Evolutionary conservation across 2,329 filamentous ascomycete genomes (phyloP).

Genomic region (Cytospora piceae): DNA sequence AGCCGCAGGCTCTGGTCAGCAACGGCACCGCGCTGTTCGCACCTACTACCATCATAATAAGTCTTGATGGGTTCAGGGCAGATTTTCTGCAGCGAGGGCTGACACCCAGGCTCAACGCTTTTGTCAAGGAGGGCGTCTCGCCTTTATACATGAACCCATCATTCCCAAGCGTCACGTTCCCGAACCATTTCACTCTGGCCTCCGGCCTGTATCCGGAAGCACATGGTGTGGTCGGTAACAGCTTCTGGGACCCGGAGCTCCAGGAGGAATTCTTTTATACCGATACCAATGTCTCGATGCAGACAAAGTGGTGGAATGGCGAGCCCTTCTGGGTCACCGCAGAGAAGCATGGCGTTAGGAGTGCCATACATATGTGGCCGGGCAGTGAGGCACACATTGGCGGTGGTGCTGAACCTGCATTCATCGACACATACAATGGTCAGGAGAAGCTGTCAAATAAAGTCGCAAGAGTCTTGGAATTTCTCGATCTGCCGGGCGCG

Average conservation of each 20-base stretch:
- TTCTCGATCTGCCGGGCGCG: constrained; percentile 80
- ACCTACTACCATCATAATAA: constrained; percentile 91
- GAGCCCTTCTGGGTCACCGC: constrained; percentile 95
- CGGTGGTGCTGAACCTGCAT: constrained; percentile 70
- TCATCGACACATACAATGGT: constrained; percentile 83
- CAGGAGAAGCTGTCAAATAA: constrained; percentile 76
- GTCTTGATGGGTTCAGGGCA: constrained; percentile 92
- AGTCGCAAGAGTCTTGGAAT: constrained; percentile 76
- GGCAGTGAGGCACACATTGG: constrained; percentile 88
- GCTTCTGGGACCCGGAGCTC: constrained; percentile 84
- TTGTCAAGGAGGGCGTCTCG: constrained; percentile 83
- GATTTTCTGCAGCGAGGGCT: constrained; percentile 86
- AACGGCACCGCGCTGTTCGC: constrained; percentile 91
- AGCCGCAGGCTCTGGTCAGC: constrained; percentile 50
- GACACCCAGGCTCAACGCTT: constrained; percentile 78
- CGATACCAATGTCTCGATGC: constrained; percentile 72
- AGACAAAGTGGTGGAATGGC: constrained; percentile 91
- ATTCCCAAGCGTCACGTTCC: constrained; percentile 96
- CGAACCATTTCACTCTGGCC: constrained; percentile 91
- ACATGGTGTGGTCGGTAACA: constrained; percentile 92
- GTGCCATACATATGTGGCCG: constrained; percentile 98
- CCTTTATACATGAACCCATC: constrained; percentile 92
- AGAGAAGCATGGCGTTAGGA: constrained; percentile 76
- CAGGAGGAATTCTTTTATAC: constrained; percentile 88
- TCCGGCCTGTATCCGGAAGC: constrained; percentile 92